Evolutionary conservation across 1,284 basidiomycete genomes (phyloP).

Genomic region (Puccinia triticina): DNA sequence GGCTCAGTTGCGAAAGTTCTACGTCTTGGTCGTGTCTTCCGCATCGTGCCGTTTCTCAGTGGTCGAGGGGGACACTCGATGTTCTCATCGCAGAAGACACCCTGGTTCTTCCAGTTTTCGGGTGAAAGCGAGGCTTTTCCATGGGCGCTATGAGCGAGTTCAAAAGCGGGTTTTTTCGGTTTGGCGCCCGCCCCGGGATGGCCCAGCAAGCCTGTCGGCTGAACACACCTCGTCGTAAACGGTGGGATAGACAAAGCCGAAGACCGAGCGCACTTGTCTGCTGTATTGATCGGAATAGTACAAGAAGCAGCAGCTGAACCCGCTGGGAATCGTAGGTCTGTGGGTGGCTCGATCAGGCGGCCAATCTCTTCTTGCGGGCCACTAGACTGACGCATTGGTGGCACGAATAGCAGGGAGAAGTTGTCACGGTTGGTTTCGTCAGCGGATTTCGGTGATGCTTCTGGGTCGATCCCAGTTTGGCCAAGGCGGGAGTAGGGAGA

Average conservation of each 20-base stretch:
- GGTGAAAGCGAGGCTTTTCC: slow-evolving; percentile 35
- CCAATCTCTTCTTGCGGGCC: neutral
- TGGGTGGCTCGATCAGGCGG: neutral
- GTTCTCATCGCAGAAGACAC: neutral
- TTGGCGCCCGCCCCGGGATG: neutral
- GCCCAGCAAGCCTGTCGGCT: slow-evolving; percentile 1
- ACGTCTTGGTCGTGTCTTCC: neutral
- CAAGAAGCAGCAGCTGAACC: neutral
- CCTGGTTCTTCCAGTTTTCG: slow-evolving; percentile 20
- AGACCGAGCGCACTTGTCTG: slow-evolving; percentile 4
- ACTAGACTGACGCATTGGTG: neutral
- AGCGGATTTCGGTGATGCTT: neutral
- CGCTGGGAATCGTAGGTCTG: neutral
- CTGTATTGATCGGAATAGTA: neutral
- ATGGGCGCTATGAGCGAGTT: neutral
- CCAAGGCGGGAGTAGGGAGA: neutral
- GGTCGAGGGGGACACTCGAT: neutral
- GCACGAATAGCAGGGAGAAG: neutral
- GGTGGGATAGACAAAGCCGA: neutral
- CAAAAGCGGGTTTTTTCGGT: neutral
- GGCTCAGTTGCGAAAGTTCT: neutral
- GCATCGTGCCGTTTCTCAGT: neutral
- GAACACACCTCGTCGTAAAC: slow-evolving; percentile 22
- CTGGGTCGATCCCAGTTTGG: neutral
- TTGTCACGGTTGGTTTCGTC: neutral